These are phyloP conservation scores for Fusarium mexicanum DNA, from an alignment of 2,329 filamentous ascomycete genomes.

Conservation along the genomic window DNA sequence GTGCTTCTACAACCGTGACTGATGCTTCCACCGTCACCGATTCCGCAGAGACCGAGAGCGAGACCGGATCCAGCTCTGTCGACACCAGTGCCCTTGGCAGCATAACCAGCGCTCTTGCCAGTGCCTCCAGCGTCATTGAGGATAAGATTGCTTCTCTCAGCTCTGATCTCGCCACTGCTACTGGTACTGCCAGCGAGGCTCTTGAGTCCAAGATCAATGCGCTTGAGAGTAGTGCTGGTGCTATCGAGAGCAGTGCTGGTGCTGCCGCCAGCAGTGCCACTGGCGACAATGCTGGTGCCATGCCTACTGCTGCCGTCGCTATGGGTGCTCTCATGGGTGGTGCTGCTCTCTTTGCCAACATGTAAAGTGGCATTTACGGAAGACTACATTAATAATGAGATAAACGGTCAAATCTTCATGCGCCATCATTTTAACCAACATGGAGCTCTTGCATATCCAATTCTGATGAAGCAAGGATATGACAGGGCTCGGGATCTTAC, in stretches of 20 bases:
- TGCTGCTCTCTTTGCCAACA: slow-evolving; percentile 56
- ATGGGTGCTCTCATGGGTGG: slow-evolving; percentile 60
- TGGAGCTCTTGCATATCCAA: neutral
- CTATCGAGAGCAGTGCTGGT: slow-evolving; percentile 11
- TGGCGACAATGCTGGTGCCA: slow-evolving; percentile 45
- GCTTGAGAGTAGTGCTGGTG: neutral
- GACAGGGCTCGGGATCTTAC: slow-evolving; percentile 9
- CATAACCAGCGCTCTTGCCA: slow-evolving; percentile 29
- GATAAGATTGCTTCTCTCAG: slow-evolving; percentile 37
- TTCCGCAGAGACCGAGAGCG: slow-evolving; percentile 27
- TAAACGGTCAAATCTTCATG: slow-evolving; percentile 4
- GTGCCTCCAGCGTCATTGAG: slow-evolving; percentile 17
- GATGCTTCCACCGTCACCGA: slow-evolving; percentile 21
- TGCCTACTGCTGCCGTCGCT: slow-evolving; percentile 55
- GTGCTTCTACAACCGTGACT: slow-evolving; percentile 12
- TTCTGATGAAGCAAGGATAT: neutral
- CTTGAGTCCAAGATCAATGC: slow-evolving; percentile 17
- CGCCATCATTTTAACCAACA: neutral
- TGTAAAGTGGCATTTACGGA: slow-evolving; percentile 47
- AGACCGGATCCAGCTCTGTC: slow-evolving; percentile 12
- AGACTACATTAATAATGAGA: slow-evolving; percentile 10
- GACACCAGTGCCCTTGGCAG: slow-evolving; percentile 34
- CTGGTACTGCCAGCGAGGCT: slow-evolving; percentile 27
- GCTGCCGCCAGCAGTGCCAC: slow-evolving; percentile 24
- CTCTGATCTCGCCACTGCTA: slow-evolving; percentile 41